These are phyloP conservation scores for Malassezia restricta DNA, from an alignment of 1,284 basidiomycete species.

Conservation along the genomic window DNA sequence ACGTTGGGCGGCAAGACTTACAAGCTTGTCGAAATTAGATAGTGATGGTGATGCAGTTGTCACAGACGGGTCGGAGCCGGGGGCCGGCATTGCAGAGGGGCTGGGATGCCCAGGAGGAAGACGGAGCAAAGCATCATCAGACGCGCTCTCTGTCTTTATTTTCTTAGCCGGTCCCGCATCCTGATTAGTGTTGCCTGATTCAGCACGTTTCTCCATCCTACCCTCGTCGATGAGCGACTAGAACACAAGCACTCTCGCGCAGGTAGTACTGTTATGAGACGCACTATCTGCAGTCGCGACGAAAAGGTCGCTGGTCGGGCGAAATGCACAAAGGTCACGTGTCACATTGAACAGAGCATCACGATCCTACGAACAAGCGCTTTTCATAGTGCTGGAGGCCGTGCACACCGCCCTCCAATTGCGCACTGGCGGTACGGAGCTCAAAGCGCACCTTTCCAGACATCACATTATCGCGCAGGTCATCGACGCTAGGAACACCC, in stretches of 20 bases:
- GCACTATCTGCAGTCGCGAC: no score
- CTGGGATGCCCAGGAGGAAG: neutral
- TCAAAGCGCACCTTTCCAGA: slow-evolving; percentile 73
- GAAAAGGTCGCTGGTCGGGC: no score
- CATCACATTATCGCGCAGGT: slow-evolving; percentile 57
- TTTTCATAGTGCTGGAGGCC: slow-evolving; percentile 57
- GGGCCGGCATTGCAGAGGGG: neutral
- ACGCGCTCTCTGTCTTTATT: slow-evolving; percentile 11
- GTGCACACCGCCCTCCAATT: slow-evolving; percentile 90
- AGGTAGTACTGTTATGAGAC: no score
- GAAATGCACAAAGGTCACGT: no score
- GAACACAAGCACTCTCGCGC: neutral
- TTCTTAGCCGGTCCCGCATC: slow-evolving; percentile 1
- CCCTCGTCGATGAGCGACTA: neutral
- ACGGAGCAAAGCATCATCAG: neutral
- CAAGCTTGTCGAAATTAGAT: slow-evolving; percentile 11
- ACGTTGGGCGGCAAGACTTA: slow-evolving; percentile 10
- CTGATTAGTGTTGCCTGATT: neutral
- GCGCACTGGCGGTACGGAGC: slow-evolving; percentile 83
- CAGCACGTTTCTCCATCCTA: slow-evolving; percentile 11
- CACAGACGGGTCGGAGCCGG: neutral
- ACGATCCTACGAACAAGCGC: slow-evolving; percentile 49
- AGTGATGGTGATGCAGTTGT: neutral
- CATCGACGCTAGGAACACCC: slow-evolving; percentile 60
- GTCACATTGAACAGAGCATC: no score